These are phyloP conservation scores for Calonectria pauciramosa DNA, from an alignment of 2,329 filamentous ascomycete genomes.

Conservation along the genomic window DNA sequence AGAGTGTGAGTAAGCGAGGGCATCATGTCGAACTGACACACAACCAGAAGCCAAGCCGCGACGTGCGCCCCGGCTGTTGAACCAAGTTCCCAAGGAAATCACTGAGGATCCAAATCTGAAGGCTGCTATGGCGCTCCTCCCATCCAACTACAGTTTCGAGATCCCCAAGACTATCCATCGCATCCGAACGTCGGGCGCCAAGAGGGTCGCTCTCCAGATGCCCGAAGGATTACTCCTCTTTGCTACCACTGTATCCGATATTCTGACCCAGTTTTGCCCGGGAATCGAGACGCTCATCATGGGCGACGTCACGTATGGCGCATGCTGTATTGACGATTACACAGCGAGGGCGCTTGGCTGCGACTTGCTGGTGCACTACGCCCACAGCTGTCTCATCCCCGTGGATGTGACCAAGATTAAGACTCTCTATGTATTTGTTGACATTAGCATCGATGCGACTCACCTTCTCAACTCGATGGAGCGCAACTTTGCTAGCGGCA, in stretches of 20 bases:
- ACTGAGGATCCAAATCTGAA: conserved; percentile 88
- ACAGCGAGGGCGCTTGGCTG: conserved; percentile 94
- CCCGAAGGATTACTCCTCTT: conserved; percentile 96
- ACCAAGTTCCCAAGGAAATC: conserved; percentile 91
- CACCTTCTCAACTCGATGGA: conserved; percentile 90
- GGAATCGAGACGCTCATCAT: conserved; percentile 95
- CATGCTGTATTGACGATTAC: conserved; percentile 99
- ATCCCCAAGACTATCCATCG: conserved; percentile 98
- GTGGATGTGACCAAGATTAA: conserved; percentile 97
- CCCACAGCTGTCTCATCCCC: conserved; percentile 95
- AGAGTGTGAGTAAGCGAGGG: not conserved
- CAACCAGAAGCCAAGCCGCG: conserved; percentile 76
- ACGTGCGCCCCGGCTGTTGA: conserved; percentile 83
- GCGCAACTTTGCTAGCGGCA: conserved; percentile 87
- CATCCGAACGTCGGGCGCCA: conserved; percentile 84
- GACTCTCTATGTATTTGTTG: conserved; percentile 97
- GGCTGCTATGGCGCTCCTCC: conserved; percentile 87
- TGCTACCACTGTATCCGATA: conserved; percentile 97
- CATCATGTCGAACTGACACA: conserved; percentile 27
- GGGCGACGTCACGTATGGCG: conserved; percentile 98
- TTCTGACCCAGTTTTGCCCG: conserved; percentile 93
- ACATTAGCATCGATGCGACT: conserved; percentile 93
- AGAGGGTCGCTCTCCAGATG: conserved; percentile 93
- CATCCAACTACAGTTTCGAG: conserved; percentile 98
- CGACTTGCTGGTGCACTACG: conserved; percentile 95